Percentiles rank a stretch among this genome's conserved stretches.
phyloP scores from a whole-genome alignment of 208 protist species.

The Acanthamoeba culbertsoni region DNA sequence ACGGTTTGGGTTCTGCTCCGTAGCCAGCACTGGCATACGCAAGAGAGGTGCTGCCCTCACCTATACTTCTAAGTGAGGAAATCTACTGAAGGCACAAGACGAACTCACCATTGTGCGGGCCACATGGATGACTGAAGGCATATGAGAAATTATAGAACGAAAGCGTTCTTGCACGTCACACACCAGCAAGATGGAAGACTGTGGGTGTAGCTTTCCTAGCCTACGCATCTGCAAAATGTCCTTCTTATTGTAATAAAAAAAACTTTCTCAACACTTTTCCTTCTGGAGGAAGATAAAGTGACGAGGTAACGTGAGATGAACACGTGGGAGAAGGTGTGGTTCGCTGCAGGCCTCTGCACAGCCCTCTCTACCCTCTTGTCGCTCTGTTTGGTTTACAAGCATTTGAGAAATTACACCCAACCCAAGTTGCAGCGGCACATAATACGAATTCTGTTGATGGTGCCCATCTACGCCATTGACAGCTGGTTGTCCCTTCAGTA shows the following conservation, averaged over 20 bases:
- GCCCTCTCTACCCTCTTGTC: not conserved
- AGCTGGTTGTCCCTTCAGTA: constrained; percentile 60
- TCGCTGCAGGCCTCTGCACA: constrained; percentile 39
- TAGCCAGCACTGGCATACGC: not conserved
- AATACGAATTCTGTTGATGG: constrained; percentile 93
- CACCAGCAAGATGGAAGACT: constrained; percentile 6
- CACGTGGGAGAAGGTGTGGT: constrained; percentile 35
- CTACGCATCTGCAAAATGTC: not conserved
- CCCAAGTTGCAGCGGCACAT: constrained; percentile 87
- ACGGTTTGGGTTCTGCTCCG: constrained; percentile 39
- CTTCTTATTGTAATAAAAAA: too few relatives aligned
- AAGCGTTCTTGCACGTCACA: constrained; percentile 35
- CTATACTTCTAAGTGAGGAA: not conserved
- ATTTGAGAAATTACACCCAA: constrained; percentile 87
- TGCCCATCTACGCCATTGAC: constrained; percentile 77
- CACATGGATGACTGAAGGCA: constrained; percentile 26
- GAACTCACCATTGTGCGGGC: not conserved
- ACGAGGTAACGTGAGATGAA: not conserved
- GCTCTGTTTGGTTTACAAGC: constrained; percentile 80
- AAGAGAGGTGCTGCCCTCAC: not conserved
- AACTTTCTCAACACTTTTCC: too few relatives aligned
- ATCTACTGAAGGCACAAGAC: not conserved
- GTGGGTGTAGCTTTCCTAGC: not conserved
- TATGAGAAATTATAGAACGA: not conserved
- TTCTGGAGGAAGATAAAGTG: too few relatives aligned